A percentile compares a stretch with the other conserved stretches of the same genome.
These are phyloP conservation scores for Adenanthera pavonina DNA, from an alignment of 306 rosid species.

Conservation along the genomic window DNA sequence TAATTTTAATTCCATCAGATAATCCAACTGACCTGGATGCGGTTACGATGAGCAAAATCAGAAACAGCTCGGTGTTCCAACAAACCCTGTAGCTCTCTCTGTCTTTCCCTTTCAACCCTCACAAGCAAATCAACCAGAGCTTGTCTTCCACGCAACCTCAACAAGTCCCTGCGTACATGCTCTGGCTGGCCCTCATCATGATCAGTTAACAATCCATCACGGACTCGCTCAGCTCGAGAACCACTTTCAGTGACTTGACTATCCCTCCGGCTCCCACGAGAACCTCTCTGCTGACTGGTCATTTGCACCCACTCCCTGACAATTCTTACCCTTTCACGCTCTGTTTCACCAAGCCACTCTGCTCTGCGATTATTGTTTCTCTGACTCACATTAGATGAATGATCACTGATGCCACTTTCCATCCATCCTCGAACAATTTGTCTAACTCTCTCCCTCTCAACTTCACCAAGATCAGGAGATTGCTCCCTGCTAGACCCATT, in stretches of 20 bases:
- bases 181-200: slow-evolving; percentile 92
- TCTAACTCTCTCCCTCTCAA: slow-evolving; percentile 99
- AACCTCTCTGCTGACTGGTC: slow-evolving; percentile 95
- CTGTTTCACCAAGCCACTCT: slow-evolving; percentile 99
- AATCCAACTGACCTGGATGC: slow-evolving; percentile 87
- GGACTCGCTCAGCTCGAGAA: slow-evolving; percentile 63
- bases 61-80: slow-evolving; percentile 98
- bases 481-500: slow-evolving; percentile 92
- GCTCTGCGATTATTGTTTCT: slow-evolving; percentile 76
- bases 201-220: slow-evolving; percentile 57
- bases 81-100: slow-evolving; percentile 88
- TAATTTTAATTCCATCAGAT: slow-evolving; percentile 31
- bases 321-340: slow-evolving; percentile 97
- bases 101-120: slow-evolving; percentile 94
- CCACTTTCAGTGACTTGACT: slow-evolving; percentile 56
- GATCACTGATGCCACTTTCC: slow-evolving; percentile 95
- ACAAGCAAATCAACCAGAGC: slow-evolving; percentile 92
- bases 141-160: slow-evolving; percentile 96
- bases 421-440: slow-evolving; percentile 99
- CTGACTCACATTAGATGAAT: slow-evolving; percentile 71
- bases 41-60: slow-evolving; percentile 98
- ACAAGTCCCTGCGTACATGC: slow-evolving; percentile 82
- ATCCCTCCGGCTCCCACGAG: slow-evolving; percentile 84
- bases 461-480: slow-evolving; percentile 98
- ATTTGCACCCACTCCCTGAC: slow-evolving; percentile 99